phyloP scores from a whole-genome alignment of 2,329 filamentous ascomycete species.

The Pseudogymnoascus sp. region DNA sequence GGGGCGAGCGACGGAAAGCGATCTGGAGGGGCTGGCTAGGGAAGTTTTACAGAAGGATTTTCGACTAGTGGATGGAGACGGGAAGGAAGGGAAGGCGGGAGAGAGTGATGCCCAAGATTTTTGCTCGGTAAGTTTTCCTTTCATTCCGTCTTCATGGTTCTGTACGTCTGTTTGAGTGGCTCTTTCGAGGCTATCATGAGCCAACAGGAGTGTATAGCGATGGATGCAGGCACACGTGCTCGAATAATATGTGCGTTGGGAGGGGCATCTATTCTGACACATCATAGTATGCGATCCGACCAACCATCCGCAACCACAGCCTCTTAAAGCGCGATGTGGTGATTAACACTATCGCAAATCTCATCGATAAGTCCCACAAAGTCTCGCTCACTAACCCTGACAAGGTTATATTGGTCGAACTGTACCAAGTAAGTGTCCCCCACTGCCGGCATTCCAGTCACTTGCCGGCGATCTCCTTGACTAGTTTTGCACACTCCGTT shows the following conservation, averaged over 20 bases:
- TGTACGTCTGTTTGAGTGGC: not conserved
- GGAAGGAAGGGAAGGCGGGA: slow-evolving; percentile 18
- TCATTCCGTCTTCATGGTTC: not conserved
- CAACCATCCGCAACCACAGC: slow-evolving; percentile 67
- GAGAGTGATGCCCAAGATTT: slow-evolving; percentile 15
- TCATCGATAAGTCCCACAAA: slow-evolving; percentile 60
- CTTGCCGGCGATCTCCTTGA: slow-evolving; percentile 12
- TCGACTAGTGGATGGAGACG: slow-evolving; percentile 32
- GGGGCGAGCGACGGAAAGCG: slow-evolving; percentile 61
- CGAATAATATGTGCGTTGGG: not conserved
- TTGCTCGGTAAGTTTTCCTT: slow-evolving; percentile 13
- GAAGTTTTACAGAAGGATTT: slow-evolving; percentile 59
- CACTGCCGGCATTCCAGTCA: not conserved
- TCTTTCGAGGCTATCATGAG: not conserved
- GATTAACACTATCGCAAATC: slow-evolving; percentile 50
- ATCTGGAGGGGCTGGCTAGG: slow-evolving; percentile 56
- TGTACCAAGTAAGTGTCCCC: slow-evolving; percentile 59
- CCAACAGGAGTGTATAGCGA: not conserved
- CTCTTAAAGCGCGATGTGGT: slow-evolving; percentile 59
- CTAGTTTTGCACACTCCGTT: slow-evolving; percentile 15
- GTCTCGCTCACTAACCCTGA: slow-evolving; percentile 74
- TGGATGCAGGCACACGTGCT: not conserved
- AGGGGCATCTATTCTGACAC: not conserved
- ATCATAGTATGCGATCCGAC: slow-evolving; percentile 70
- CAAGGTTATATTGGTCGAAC: slow-evolving; percentile 69